Conservation (phyloP, 2,329 filamentous ascomycete genomes). For the Apiospora sp. region DNA sequence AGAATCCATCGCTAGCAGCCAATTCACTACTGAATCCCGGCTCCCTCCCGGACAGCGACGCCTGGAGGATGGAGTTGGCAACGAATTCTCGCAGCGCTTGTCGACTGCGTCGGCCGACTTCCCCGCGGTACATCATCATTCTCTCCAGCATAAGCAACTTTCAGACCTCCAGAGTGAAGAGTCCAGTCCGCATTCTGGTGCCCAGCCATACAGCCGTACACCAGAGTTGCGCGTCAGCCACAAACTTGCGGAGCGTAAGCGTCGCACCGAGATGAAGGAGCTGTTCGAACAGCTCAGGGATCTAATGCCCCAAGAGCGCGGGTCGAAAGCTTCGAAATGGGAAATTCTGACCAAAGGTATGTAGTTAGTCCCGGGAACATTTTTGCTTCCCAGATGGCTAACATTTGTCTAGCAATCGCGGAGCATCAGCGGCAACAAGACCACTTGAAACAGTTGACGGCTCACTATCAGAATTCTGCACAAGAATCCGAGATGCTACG, state of each 20-base stretch:
- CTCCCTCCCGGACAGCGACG: slow-evolving; percentile 76
- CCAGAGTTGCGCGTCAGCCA: slow-evolving; percentile 84
- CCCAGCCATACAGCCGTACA: slow-evolving; percentile 82
- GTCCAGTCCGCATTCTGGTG: slow-evolving; percentile 57
- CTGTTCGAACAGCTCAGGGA: slow-evolving; percentile 83
- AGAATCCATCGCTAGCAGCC: slow-evolving; percentile 80
- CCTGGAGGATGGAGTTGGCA: slow-evolving; percentile 66
- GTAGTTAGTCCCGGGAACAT: slow-evolving; percentile 35
- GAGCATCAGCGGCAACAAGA: slow-evolving; percentile 66
- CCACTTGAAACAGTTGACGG: slow-evolving; percentile 54
- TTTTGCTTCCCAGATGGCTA: slow-evolving; percentile 28
- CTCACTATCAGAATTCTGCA: slow-evolving; percentile 51
- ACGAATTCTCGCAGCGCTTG: slow-evolving; percentile 54
- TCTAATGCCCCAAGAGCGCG: slow-evolving; percentile 80
- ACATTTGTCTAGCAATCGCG: slow-evolving; percentile 58
- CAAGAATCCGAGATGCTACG: slow-evolving; percentile 58
- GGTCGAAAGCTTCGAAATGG: slow-evolving; percentile 89
- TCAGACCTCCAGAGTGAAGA: slow-evolving; percentile 71
- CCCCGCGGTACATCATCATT: slow-evolving; percentile 74
- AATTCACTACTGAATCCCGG: slow-evolving; percentile 78
- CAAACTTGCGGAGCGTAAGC: slow-evolving; percentile 84
- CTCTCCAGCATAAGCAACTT: slow-evolving; percentile 77
- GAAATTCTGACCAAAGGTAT: slow-evolving; percentile 86
- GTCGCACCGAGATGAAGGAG: slow-evolving; percentile 88
- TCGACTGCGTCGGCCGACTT: slow-evolving; percentile 62